Evolutionary conservation across 345 rosid genomes (phyloP).

Genomic region (Eucalyptus urophylla): DNA sequence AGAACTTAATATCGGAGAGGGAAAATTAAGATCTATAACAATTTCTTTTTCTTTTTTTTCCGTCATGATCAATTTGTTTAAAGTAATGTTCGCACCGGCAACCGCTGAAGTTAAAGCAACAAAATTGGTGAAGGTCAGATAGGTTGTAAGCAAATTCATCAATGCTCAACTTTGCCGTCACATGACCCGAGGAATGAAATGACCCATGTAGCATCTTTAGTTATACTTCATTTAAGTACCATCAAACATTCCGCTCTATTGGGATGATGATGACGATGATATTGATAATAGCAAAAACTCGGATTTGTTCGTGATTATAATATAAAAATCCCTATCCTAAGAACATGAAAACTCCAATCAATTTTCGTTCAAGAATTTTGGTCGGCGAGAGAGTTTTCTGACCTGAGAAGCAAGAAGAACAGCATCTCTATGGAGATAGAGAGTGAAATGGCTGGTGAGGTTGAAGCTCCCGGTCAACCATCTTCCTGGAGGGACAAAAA

Average conservation of each 20-base stretch:
- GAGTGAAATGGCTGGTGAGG: conserved; percentile 85
- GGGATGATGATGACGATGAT: not conserved
- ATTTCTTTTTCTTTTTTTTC: accelerated
- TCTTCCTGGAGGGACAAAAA: conserved; percentile 73
- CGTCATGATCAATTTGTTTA: not conserved
- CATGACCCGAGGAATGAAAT: not conserved
- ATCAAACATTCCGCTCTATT: not conserved
- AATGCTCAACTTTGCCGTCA: not conserved
- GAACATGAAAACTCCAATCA: not conserved
- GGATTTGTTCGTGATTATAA: not conserved
- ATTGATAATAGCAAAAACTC: not conserved
- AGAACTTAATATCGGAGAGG: not conserved
- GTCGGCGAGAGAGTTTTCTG: not conserved
- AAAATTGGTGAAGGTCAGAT: not conserved
- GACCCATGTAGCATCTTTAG: not conserved
- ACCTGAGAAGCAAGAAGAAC: conserved; percentile 84
- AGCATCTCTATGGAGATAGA: conserved; percentile 64
- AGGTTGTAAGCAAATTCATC: not conserved
- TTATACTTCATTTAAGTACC: not conserved
- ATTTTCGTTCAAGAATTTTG: not conserved
- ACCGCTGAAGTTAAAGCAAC: not conserved
- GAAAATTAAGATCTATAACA: not conserved
- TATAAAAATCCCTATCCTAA: not conserved
- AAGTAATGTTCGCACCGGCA: not conserved
- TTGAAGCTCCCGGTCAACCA: conserved; percentile 90